These are phyloP conservation scores for Pterocarpus macrocarpus DNA, from an alignment of 306 rosid genomes.

Conservation along the genomic window DNA sequence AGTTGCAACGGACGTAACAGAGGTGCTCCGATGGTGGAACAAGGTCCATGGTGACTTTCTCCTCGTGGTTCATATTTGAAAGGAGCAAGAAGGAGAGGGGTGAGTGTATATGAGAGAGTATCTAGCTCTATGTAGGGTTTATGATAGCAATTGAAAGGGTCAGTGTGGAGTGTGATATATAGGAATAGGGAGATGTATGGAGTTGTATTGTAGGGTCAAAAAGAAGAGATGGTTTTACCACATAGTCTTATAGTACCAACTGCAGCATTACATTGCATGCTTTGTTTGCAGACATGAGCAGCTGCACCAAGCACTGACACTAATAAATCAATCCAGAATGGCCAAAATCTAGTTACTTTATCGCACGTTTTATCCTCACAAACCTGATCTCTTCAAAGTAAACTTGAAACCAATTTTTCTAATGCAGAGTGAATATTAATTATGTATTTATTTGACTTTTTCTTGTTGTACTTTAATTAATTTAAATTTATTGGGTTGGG, in stretches of 20 bases:
- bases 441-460: no score
- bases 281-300: slow-evolving; percentile 52
- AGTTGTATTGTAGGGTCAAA: slow-evolving; percentile 54
- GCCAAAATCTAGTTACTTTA: slow-evolving; percentile 35
- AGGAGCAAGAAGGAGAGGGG: background rate
- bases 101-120: background rate
- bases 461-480: no score
- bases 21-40: slow-evolving; percentile 83
- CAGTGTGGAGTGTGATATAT: slow-evolving; percentile 40
- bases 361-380: background rate
- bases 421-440: no score
- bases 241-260: slow-evolving; percentile 41
- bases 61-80: slow-evolving; percentile 71
- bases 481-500: no score
- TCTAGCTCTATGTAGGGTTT: slow-evolving; percentile 47
- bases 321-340: slow-evolving; percentile 36
- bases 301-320: slow-evolving; percentile 52
- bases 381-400: no score
- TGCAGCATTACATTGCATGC: slow-evolving; percentile 52
- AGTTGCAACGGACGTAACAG: slow-evolving; percentile 97
- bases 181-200: slow-evolving; percentile 15
- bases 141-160: slow-evolving; percentile 46
- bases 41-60: slow-evolving; percentile 77
- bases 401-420: no score
- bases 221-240: slow-evolving; percentile 54